Evolutionary conservation across 164 flowering plant genomes (phyloP), one percentile per base, ranked within the genome.

Genomic region (Houttuynia cordata): DNA sequence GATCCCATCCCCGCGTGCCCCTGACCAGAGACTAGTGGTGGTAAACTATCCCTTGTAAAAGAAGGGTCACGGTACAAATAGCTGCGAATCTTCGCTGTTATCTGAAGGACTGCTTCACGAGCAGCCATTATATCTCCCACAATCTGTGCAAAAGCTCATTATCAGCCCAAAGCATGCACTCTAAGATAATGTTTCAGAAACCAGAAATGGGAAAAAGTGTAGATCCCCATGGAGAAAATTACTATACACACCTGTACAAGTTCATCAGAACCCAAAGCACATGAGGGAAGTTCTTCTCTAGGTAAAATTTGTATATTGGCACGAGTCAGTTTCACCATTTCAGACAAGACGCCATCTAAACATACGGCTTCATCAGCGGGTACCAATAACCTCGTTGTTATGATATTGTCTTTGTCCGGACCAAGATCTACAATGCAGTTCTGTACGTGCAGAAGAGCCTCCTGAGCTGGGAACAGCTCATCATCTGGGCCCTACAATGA

Each of bases 391-490:
- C 91, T 80, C 53, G 99, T 94, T 18, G 83, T 85, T 60, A 89
- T 64, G 62, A 86, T 67, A 65, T 87, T 88, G 59, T 88, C 96
- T 63, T 82, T 81, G 60, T 88, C 97, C n/a, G 88, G 85, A 70
- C 76, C 69, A 64, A 87, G 85, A 73, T 91, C 93, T 41, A 84
- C 86, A 67, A 94, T 91, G 58, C 78, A 82, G 66, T 82, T 91
- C 73, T 94, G 99, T 66, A 94, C 84, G 71, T 94, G 97, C 71
- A 94, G 67, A 71, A 94, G 74, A 50, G 97, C 99, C 78, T 94
- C 97, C 77, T 94, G 99, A 66, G 99, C 96, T 63, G 99, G 99
- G 78, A 94, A 91, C 56, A 94, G 62, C 70, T 85, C 96, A 76
- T 94, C 95, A 65, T 94, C 96, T 64, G 96, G 99, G 67, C 91